phyloP scores from a whole-genome alignment of 1,284 basidiomycete species.

The Austroboletus niveus region DNA sequence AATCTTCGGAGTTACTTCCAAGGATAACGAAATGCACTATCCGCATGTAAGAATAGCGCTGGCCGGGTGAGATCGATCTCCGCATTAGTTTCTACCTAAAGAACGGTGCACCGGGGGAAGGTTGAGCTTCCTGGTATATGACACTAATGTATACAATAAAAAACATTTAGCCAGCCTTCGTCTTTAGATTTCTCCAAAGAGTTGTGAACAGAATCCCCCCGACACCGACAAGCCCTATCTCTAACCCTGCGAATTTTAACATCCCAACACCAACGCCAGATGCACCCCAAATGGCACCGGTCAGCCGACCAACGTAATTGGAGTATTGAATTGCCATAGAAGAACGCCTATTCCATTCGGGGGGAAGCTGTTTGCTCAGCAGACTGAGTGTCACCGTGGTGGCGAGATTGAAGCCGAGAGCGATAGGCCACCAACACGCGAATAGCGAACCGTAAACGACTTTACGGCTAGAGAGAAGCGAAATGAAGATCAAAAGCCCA shows the following conservation, averaged over 20 bases:
- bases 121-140: not conserved
- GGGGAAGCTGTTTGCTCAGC: conserved; percentile 64
- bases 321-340: conserved; percentile 66
- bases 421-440: conserved; percentile 64
- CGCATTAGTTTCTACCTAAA: not conserved
- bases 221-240: conserved; percentile 59
- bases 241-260: conserved; percentile 58
- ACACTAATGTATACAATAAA: not conserved
- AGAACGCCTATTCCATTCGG: conserved; percentile 54
- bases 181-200: conserved; percentile 64
- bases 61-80: not conserved
- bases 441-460: conserved; percentile 54
- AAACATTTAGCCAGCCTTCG: conserved; percentile 51
- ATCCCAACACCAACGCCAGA: conserved; percentile 65
- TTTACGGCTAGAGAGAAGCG: conserved; percentile 39
- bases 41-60: not conserved
- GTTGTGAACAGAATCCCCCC: conserved; percentile 52
- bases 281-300: conserved; percentile 68
- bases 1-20: no score
- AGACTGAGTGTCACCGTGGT: conserved; percentile 65
- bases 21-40: no score
- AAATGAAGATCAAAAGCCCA: conserved; percentile 53
- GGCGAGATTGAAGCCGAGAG: conserved; percentile 68
- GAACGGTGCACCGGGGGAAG: not conserved
- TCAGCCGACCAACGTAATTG: conserved; percentile 61